phyloP scores from a whole-genome alignment of 139 green algal genomes.

The Diplosphaera chodatii region DNA sequence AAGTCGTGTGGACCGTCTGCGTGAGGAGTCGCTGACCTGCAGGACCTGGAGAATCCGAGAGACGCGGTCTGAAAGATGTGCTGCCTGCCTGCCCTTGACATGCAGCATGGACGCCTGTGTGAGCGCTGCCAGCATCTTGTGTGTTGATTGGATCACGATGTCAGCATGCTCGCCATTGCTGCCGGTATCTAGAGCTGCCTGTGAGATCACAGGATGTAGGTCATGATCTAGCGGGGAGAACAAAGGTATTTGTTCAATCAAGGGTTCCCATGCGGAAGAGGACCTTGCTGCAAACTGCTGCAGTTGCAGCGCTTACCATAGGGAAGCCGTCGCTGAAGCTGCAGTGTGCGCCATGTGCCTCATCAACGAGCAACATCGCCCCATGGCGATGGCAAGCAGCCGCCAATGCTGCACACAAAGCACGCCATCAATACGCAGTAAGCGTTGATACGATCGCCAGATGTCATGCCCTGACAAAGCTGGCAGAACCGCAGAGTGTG shows the following conservation, averaged over 20 bases:
- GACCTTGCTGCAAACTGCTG: neutral
- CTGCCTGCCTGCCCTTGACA: constrained; percentile 10
- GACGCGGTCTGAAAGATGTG: neutral
- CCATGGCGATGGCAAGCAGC: constrained; percentile 49
- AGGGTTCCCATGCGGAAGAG: too few relatives aligned
- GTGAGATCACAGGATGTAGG: neutral
- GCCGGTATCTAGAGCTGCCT: constrained; percentile 49
- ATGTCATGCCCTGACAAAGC: too few relatives aligned
- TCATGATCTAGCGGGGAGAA: too few relatives aligned
- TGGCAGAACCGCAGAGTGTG: too few relatives aligned
- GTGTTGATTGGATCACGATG: constrained; percentile 85
- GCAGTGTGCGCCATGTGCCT: constrained; percentile 87
- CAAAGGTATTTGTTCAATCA: too few relatives aligned
- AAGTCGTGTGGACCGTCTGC: neutral
- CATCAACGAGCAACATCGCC: constrained; percentile 81
- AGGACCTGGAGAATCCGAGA: constrained; percentile 36
- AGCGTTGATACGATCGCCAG: too few relatives aligned
- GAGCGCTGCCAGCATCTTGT: constrained; percentile 83
- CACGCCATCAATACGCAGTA: too few relatives aligned
- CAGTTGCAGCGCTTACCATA: constrained; percentile 4
- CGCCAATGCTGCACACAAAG: too few relatives aligned
- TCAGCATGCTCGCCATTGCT: constrained; percentile 46
- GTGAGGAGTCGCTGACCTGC: constrained; percentile 42
- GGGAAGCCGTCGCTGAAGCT: constrained; percentile 43
- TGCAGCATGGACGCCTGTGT: constrained; percentile 95